Base-by-base conservation (phyloP, 2,329 filamentous ascomycete species). In the Ophiocordyceps camponoti-rufipedis region DNA sequence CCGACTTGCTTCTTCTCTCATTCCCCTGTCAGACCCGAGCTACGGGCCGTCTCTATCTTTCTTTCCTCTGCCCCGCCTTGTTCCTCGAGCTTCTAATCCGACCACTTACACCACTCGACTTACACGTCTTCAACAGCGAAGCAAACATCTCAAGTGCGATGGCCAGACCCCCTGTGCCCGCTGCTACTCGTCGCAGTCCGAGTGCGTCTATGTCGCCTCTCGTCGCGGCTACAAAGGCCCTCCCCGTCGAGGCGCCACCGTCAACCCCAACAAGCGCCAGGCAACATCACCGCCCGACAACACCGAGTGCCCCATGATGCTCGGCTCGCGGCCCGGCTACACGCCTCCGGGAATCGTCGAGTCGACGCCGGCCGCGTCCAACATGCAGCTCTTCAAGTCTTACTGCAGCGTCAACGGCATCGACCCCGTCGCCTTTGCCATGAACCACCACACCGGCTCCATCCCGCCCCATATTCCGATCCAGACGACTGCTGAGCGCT, bases 141-240 rank as follows among this genome's bases (percentile, higher is more conserved):
- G 57, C 50, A 77, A 84, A 55, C 84, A 88, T 59, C 69, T 87
- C 43, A 88, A 85, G 58, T 88, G 83, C 57, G 80, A 87, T 59
- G 82, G 81, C 28, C 62, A 67, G 35, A 78, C 63, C 31, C 82
- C 83, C 12, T 88, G 84, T 61, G 70, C 73, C 42, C 76, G 84
- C 45, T 88, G 83, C 60, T 63, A 64, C 19, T 61, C 66, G 44
- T 70, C 72, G 43, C 71, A 72, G 46, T 63, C 69, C 16, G 69
- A 79, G 43, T 89, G 84, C 59, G 64, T 78, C 55, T 87, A 85
- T 57, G 75, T 85, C 43, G 77, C 80, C 41, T 86, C 82, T 38
- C 77, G 82, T 41, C 74, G 83, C 49, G 83, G 83, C 29, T 85
- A 83, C 64, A 85, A 82, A 60, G 80, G 80, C 13, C 56, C 61